A percentile compares a stretch with the other conserved stretches of the same genome.
Conservation (phyloP, 345 rosid species). For the Salix purpurea region DNA sequence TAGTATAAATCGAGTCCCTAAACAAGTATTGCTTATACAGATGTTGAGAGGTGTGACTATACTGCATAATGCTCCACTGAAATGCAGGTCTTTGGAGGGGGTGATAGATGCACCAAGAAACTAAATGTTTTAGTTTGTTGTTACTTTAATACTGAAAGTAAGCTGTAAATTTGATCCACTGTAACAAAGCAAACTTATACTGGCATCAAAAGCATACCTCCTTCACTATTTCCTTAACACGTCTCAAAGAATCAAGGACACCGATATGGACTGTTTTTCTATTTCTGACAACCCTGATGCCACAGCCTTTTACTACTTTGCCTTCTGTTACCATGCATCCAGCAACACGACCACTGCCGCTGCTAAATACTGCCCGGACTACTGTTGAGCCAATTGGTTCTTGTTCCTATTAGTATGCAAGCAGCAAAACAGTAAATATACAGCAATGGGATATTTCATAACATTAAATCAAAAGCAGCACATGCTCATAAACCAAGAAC, state of each 20-base stretch:
- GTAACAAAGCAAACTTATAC: background rate
- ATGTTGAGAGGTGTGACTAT: background rate
- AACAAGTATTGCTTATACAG: background rate
- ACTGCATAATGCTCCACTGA: background rate
- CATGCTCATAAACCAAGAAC: background rate
- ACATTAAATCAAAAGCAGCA: background rate
- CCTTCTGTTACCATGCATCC: slow-evolving; percentile 98
- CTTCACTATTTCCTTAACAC: slow-evolving; percentile 85
- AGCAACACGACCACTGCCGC: slow-evolving; percentile 97
- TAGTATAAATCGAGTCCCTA: background rate
- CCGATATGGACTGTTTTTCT: slow-evolving; percentile 64
- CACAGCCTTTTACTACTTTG: slow-evolving; percentile 77
- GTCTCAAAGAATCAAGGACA: slow-evolving; percentile 72
- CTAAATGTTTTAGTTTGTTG: background rate
- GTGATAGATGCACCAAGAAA: background rate
- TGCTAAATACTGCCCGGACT: slow-evolving; percentile 87
- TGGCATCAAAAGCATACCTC: slow-evolving; percentile 58
- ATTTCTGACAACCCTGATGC: slow-evolving; percentile 67
- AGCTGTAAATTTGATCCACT: background rate
- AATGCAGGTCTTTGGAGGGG: background rate
- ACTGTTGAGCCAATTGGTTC: slow-evolving; percentile 76
- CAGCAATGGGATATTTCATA: background rate
- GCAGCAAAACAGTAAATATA: slow-evolving; percentile 19
- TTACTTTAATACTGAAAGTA: background rate
- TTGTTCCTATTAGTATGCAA: slow-evolving; percentile 58